Evolutionary conservation across 1,284 basidiomycete genomes (phyloP).

Genomic region (Fomes fomentarius): DNA sequence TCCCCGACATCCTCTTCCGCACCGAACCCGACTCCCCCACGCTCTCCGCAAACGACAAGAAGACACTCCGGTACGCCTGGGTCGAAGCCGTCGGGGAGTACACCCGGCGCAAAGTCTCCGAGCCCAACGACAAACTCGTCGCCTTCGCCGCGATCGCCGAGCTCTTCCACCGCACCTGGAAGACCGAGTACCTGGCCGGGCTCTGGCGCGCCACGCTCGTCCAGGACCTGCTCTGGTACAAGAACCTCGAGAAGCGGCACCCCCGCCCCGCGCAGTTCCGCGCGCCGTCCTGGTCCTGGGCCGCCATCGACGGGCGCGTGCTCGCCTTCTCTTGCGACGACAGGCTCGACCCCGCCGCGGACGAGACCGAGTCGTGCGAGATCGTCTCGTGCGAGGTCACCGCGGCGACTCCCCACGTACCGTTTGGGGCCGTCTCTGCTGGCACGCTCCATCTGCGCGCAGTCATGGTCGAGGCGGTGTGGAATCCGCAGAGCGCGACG

Average conservation of each 20-base stretch:
- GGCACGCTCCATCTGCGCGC: slow-evolving; percentile 8
- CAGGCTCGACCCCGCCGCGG: slow-evolving; percentile 4
- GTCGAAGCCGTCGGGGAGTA: slow-evolving; percentile 13
- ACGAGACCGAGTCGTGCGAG: slow-evolving; percentile 4
- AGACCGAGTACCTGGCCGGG: slow-evolving; percentile 20
- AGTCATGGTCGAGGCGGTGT: slow-evolving; percentile 7
- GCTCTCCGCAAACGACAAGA: neutral
- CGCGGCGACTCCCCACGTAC: slow-evolving; percentile 1
- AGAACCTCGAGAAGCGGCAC: slow-evolving; percentile 2
- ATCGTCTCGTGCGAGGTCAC: slow-evolving; percentile 6
- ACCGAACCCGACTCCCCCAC: neutral
- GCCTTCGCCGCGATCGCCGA: slow-evolving; percentile 19
- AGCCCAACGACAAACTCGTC: slow-evolving; percentile 19
- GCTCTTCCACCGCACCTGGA: slow-evolving; percentile 13
- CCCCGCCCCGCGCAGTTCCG: neutral
- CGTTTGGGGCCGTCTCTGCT: slow-evolving; percentile 11
- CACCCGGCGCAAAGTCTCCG: slow-evolving; percentile 9
- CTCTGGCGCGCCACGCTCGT: slow-evolving; percentile 16
- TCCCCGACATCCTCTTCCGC: slow-evolving; percentile 11
- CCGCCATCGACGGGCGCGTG: slow-evolving; percentile 16
- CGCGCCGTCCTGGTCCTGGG: slow-evolving; percentile 23
- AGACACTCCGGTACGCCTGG: slow-evolving; percentile 12
- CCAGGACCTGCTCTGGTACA: slow-evolving; percentile 19
- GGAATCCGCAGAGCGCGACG: slow-evolving; percentile 12
- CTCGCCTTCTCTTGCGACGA: slow-evolving; percentile 12